Conservation (phyloP, 805 yeast species). For the Pichia ethanolica region DNA sequence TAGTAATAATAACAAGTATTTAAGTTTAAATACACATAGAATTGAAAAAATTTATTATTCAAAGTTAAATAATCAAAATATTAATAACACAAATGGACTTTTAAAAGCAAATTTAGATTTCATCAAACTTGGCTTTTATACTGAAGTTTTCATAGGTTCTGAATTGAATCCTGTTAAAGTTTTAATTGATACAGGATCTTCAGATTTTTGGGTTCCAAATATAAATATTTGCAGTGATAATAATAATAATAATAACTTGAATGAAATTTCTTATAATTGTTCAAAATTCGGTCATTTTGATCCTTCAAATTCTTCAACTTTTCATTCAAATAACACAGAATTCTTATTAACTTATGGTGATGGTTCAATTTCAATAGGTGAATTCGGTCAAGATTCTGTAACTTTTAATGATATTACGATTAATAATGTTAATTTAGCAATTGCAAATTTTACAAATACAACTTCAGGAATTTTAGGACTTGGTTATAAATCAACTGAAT, state of each 20-base stretch:
- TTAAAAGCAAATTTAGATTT: background rate
- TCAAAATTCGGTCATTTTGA: background rate
- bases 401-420: slow-evolving; percentile 41
- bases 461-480: slow-evolving; percentile 65
- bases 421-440: slow-evolving; percentile 55
- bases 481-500: slow-evolving; percentile 61
- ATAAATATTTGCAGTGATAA: slow-evolving; percentile 52
- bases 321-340: slow-evolving; percentile 30
- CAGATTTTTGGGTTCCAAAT: slow-evolving; percentile 95
- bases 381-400: slow-evolving; percentile 57
- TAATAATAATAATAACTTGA: background rate
- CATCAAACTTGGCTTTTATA: slow-evolving; percentile 19
- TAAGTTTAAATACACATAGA: too few relatives aligned
- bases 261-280: background rate
- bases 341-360: slow-evolving; percentile 41
- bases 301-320: slow-evolving; percentile 26
- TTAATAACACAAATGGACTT: background rate
- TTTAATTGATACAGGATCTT: slow-evolving; percentile 89
- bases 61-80: background rate
- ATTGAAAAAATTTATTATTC: too few relatives aligned
- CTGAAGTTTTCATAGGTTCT: slow-evolving; percentile 84
- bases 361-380: slow-evolving; percentile 36
- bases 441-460: slow-evolving; percentile 57
- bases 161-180: slow-evolving; percentile 96
- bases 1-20: too few relatives aligned